Conservation (phyloP, 139 green algal genomes). For the Penium margaritaceum region DNA sequence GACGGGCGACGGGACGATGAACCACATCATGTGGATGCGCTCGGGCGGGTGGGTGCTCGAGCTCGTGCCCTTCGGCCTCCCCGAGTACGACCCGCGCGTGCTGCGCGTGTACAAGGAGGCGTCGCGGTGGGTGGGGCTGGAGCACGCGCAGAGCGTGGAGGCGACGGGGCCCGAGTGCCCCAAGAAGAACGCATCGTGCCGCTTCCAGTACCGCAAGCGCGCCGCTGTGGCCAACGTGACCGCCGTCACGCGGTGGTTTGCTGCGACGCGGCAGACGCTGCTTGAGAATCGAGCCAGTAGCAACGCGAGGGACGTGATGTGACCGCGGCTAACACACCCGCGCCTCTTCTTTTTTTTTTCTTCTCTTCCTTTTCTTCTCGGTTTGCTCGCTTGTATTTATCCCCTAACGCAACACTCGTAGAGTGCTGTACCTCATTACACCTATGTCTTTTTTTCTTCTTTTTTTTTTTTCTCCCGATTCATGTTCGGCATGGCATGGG, state of each 20-base stretch:
- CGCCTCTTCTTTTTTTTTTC: too few species aligned
- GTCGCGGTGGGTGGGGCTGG: constrained; percentile 13
- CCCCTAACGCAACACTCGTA: too few species aligned
- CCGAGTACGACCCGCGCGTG: constrained; percentile 22
- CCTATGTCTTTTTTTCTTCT: too few species aligned
- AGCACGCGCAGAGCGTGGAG: constrained; percentile 11
- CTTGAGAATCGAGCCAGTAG: too few species aligned
- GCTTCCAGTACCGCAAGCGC: constrained; percentile 20
- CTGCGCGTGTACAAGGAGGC: constrained; percentile 21
- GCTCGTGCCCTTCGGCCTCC: constrained; percentile 21
- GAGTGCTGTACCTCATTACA: too few species aligned
- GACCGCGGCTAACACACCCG: too few species aligned
- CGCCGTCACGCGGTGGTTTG: constrained; percentile 10
- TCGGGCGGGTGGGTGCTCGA: constrained; percentile 9
- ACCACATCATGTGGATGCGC: constrained; percentile 29
- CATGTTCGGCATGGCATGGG: too few species aligned
- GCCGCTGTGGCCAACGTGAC: constrained; percentile 17
- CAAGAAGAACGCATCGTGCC: constrained; percentile 7
- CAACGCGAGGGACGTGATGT: too few species aligned
- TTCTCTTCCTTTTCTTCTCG: too few species aligned
- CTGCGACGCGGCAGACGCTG: too few species aligned
- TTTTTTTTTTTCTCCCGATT: too few species aligned
- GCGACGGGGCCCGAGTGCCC: constrained; percentile 5
- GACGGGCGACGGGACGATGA: constrained; percentile 27
- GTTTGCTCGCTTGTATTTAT: too few species aligned